These are phyloP conservation scores for Kitagawia praeruptora DNA, from an alignment of 129 eudicot species.

Conservation along the genomic window DNA sequence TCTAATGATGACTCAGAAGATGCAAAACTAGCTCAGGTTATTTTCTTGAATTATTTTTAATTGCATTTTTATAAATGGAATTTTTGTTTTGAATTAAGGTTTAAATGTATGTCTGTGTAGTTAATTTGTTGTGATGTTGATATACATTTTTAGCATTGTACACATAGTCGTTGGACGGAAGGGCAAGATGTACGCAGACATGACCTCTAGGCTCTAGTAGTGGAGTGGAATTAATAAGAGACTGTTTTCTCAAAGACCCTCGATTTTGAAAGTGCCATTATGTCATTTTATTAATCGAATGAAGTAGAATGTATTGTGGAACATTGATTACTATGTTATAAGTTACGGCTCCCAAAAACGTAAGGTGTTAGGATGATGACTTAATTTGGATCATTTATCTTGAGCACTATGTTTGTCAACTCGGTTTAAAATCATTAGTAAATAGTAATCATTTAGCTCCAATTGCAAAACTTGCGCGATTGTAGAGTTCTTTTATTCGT, in stretches of 20 bases:
- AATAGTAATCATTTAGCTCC: background rate
- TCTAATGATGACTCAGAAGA: conserved; percentile 45
- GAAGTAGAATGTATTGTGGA: background rate
- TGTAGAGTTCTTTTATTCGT: background rate
- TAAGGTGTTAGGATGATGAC: background rate
- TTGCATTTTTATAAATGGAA: background rate
- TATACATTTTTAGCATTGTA: background rate
- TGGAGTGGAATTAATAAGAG: no score
- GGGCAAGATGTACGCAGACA: no score
- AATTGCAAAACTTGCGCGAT: background rate
- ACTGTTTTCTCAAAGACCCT: background rate
- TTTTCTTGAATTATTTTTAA: background rate
- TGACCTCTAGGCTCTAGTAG: no score
- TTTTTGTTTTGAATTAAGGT: background rate
- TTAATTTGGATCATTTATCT: background rate
- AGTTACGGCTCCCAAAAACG: background rate
- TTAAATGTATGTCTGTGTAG: no score
- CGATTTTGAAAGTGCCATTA: background rate
- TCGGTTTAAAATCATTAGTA: no score
- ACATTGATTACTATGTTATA: background rate
- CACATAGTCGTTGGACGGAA: no score
- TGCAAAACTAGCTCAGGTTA: conserved; percentile 83
- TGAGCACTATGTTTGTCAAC: background rate
- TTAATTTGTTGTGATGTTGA: background rate
- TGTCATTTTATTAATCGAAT: background rate